Percentiles rank a stretch among this genome's conserved stretches.
phyloP scores from a whole-genome alignment of 352 stramenopile genomes.

The Thraustochytrium striatum region DNA sequence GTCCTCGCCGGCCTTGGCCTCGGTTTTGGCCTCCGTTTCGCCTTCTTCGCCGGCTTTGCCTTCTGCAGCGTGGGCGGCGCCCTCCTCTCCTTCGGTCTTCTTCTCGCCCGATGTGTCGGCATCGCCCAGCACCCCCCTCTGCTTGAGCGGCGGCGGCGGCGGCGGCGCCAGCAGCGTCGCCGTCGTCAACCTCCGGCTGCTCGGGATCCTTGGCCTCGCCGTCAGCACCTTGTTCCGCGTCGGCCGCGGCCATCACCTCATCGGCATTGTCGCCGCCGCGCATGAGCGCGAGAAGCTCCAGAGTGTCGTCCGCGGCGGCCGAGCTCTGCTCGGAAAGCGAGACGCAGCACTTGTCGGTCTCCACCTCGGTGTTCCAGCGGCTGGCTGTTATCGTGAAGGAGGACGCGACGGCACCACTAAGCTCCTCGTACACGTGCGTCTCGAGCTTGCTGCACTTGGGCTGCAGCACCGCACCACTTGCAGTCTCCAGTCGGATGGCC shows the following conservation, averaged over 20 bases:
- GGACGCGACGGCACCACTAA: constrained; percentile 15
- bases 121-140: not conserved
- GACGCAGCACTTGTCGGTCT: not conserved
- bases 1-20: not conserved
- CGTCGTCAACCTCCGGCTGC: not conserved
- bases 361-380: constrained; percentile 26
- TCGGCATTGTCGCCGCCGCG: not conserved
- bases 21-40: not conserved
- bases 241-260: not conserved
- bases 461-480: not conserved
- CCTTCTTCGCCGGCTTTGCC: not conserved
- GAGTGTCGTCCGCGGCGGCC: not conserved
- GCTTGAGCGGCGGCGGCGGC: not conserved
- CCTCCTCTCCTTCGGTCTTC: not conserved
- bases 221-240: not conserved
- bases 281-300: constrained; percentile 7
- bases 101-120: not conserved
- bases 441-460: not conserved
- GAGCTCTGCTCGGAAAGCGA: constrained; percentile 1
- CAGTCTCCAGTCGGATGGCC: not conserved
- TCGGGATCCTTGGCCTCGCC: not conserved
- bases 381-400: not conserved
- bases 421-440: constrained; percentile 15
- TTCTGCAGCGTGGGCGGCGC: not conserved
- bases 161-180: not conserved